A percentile compares a stretch with the other conserved stretches of the same genome.
Evolutionary conservation across 805 yeast genomes (phyloP).

Genomic region (Candida parachauliodes): DNA sequence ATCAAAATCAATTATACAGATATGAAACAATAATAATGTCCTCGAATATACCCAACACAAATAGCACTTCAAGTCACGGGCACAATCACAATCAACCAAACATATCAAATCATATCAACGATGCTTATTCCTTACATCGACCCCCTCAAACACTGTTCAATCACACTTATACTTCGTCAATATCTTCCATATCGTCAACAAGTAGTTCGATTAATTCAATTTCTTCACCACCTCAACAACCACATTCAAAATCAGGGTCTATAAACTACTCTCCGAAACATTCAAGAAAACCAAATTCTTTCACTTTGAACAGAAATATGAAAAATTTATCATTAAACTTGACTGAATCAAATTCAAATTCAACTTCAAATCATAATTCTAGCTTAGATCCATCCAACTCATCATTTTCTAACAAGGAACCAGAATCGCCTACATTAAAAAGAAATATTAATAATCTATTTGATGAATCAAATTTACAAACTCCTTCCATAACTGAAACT

Average conservation of each 20-base stretch:
- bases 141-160: slow-evolving; percentile 4
- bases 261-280: slow-evolving; percentile 39
- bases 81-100: too few relatives aligned
- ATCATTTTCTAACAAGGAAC: too few relatives aligned
- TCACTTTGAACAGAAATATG: slow-evolving; percentile 32
- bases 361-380: not conserved
- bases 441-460: slow-evolving; percentile 6
- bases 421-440: too few relatives aligned
- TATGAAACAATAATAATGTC: too few relatives aligned
- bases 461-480: slow-evolving; percentile 13
- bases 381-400: not conserved
- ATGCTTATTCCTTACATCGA: slow-evolving; percentile 1
- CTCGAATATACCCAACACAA: not conserved
- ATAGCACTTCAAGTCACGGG: too few relatives aligned
- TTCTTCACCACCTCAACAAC: slow-evolving; percentile 2
- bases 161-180: slow-evolving; percentile 4
- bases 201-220: slow-evolving; percentile 4
- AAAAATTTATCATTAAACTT: slow-evolving; percentile 35
- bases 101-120: too few relatives aligned
- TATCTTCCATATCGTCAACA: slow-evolving; percentile 8
- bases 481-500: slow-evolving; percentile 19
- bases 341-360: slow-evolving; percentile 6
- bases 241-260: slow-evolving; percentile 8
- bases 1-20: too few relatives aligned
- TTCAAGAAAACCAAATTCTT: slow-evolving; percentile 26